Evolutionary conservation across 164 flowering plant genomes (phyloP).

Genomic region (Vitis amurensis): DNA sequence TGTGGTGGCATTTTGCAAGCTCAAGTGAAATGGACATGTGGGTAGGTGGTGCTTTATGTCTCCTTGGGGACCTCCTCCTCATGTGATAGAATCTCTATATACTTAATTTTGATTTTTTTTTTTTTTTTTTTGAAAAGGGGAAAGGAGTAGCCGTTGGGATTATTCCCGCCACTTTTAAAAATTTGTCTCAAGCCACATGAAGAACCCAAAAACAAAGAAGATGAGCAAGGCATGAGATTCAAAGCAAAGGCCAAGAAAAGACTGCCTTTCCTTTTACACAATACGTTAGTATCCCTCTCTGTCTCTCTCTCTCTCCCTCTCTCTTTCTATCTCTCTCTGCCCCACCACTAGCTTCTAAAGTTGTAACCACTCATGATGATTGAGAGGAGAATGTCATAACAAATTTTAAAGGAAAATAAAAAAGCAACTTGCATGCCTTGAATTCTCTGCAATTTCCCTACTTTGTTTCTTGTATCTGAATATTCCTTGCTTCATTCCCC

Average conservation of each 20-base stretch:
- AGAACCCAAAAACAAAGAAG: not conserved
- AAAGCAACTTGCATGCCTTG: not conserved
- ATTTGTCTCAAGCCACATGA: conserved; percentile 15
- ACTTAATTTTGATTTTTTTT: not conserved
- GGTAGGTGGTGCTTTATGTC: conserved; percentile 8
- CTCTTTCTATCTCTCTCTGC: not conserved
- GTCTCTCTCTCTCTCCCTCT: not conserved
- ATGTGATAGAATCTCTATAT: not conserved
- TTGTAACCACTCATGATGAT: not conserved
- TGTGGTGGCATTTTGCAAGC: no score
- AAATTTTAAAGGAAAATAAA: not conserved
- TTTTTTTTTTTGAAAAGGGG: conserved; percentile 4
- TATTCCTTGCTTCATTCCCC: not conserved
- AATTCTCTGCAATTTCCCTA: not conserved
- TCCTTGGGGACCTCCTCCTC: not conserved
- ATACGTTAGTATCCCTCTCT: conserved; percentile 7
- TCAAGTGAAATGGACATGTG: not conserved
- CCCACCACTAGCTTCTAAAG: conserved; percentile 11
- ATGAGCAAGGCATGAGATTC: conserved; percentile 24
- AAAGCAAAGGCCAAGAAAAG: conserved; percentile 15
- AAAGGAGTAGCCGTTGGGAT: conserved; percentile 25
- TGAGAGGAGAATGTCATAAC: not conserved
- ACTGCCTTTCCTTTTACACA: conserved; percentile 24
- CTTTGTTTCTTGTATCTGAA: not conserved
- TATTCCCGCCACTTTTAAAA: conserved; percentile 18